Conservation (phyloP, 2,329 filamentous ascomycete species). For the Talaromyces marneffei region DNA sequence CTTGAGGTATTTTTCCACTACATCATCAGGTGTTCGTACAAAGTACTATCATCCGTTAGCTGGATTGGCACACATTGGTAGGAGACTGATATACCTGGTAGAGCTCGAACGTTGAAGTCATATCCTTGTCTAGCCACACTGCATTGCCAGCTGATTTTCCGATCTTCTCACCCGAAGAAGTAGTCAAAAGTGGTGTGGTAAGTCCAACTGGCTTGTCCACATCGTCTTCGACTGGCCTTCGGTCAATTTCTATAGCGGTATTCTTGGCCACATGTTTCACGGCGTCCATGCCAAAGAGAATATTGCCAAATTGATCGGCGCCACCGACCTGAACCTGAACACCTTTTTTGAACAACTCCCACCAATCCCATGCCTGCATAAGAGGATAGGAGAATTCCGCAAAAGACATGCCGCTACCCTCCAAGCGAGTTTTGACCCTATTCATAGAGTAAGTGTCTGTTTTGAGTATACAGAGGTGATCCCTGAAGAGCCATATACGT, state of each 20-base stretch:
- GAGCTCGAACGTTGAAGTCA: constrained; percentile 77
- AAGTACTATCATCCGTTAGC: constrained; percentile 60
- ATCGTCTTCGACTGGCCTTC: constrained; percentile 32
- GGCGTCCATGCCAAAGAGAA: constrained; percentile 79
- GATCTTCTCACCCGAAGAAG: constrained; percentile 79
- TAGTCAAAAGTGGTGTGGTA: constrained; percentile 84
- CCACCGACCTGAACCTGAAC: constrained; percentile 88
- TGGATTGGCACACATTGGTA: background rate
- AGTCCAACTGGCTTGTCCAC: constrained; percentile 65
- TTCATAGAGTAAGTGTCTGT: background rate
- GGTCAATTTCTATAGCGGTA: constrained; percentile 32
- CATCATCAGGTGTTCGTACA: constrained; percentile 70
- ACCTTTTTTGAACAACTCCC: constrained; percentile 68
- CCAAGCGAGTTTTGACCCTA: constrained; percentile 74
- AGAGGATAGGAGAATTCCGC: constrained; percentile 90
- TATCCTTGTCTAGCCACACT: constrained; percentile 78
- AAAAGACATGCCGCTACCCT: constrained; percentile 87
- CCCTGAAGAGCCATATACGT: constrained; percentile 38
- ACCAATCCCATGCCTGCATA: constrained; percentile 95
- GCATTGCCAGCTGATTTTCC: constrained; percentile 94
- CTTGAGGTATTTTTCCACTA: constrained; percentile 75
- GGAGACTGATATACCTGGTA: constrained; percentile 53
- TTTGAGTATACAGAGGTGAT: background rate
- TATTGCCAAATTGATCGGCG: constrained; percentile 95
- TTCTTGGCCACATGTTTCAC: constrained; percentile 66